Evolutionary conservation across 495 filamentous ascomycete genomes (phyloP), one percentile per base, ranked within the genome.

Genomic region (Penicillium fimorum): DNA sequence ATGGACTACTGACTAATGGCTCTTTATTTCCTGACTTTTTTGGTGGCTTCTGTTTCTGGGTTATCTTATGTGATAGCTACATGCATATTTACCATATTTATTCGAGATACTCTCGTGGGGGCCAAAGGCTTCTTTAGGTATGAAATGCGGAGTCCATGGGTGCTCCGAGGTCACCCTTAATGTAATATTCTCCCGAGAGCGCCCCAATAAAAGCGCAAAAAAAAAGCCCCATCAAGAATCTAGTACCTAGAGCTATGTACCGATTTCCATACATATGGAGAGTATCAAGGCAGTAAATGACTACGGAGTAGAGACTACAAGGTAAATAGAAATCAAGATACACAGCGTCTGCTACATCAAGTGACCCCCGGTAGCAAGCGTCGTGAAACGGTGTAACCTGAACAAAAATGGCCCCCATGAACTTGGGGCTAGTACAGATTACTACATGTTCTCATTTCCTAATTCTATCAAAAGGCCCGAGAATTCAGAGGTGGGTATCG

Each of bases 331-430:
- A 8, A 13, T 37, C 30, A 18, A 4, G 0, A 20, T 32, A n/a
- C 30, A 48, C 11, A 48, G 46, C 30, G 29, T 12, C 29, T 52
- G 6, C 25, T 32, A 29, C 10, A 33, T 33, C 41, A 51, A 29
- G 43, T 24, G 40, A 30, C 11, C 40, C 50, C 40, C 25, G 40
- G 50, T 43, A 17, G 18, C 38, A 44, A 22, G 22, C 22, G 1
- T 44, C 50, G 50, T 44, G 29, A 22, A 53, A 53, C 37, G 9
- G 37, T 40, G 24, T 51, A 18, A n/a, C 11, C 29, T 45, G 24
- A 42, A 41, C 22, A 42, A 37, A 37, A 25, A 55, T 43, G 29
- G 45, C n/a, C 50, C 35, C 45, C 29, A 20, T n/a, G 4, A 38
- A 25, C 11, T 17, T 29, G 11, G 29, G 42, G 50, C 25, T 35